Conservation (phyloP, 2,329 filamentous ascomycete genomes). For the Aspergillus brunneoviolaceus region DNA sequence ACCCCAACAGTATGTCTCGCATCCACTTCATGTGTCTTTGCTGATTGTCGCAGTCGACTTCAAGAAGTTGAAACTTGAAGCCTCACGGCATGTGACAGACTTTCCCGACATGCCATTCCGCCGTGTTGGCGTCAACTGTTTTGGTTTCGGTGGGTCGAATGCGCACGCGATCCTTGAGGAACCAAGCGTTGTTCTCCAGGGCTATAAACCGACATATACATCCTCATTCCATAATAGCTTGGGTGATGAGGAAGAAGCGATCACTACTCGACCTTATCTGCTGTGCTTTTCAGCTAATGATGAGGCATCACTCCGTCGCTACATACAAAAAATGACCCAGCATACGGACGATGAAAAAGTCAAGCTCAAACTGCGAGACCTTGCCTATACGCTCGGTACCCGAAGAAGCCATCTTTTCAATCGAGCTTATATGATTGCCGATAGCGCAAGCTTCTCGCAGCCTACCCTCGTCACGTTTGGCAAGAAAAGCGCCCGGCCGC, state of each 20-base stretch:
- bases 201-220: neutral
- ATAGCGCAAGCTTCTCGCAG: neutral
- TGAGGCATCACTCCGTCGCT: slow-evolving; percentile 6
- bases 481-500: neutral
- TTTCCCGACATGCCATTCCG: slow-evolving; percentile 23
- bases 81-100: slow-evolving; percentile 9
- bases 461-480: neutral
- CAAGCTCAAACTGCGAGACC: slow-evolving; percentile 3
- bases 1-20: slow-evolving; percentile 11
- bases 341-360: neutral
- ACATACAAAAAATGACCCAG: slow-evolving; percentile 3
- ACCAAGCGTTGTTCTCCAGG: neutral
- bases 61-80: slow-evolving; percentile 16
- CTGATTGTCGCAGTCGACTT: slow-evolving; percentile 16
- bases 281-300: slow-evolving; percentile 17
- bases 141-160: slow-evolving; percentile 22
- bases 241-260: neutral
- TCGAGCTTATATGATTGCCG: slow-evolving; percentile 1
- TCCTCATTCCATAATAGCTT: neutral
- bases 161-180: slow-evolving; percentile 23
- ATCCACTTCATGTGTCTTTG: too few species aligned
- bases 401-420: slow-evolving; percentile 13
- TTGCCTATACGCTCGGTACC: slow-evolving; percentile 15
- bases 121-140: slow-evolving; percentile 23
- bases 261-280: neutral